Percentiles rank a stretch among this genome's conserved stretches.
Conservation (phyloP, 208 protist genomes). For the Leishmania mexicana region DNA sequence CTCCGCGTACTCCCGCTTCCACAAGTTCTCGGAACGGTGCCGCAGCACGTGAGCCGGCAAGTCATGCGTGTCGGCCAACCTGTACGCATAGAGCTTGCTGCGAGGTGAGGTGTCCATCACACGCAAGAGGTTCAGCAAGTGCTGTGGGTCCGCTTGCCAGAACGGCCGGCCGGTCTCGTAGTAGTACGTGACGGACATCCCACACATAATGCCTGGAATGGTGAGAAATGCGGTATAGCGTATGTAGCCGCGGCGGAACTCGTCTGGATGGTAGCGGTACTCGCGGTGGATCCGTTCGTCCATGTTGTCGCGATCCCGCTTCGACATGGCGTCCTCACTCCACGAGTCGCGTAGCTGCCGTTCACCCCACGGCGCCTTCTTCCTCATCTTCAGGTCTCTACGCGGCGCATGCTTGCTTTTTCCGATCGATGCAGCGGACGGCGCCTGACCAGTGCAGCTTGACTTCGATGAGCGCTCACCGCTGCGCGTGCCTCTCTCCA, state of each 20-base stretch:
- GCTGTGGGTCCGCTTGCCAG: slow-evolving; percentile 74
- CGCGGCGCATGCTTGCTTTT: slow-evolving; percentile 16
- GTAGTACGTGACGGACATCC: slow-evolving; percentile 56
- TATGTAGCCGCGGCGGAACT: slow-evolving; percentile 61
- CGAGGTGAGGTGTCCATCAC: slow-evolving; percentile 75
- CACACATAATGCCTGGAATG: slow-evolving; percentile 54
- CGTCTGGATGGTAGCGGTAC: slow-evolving; percentile 89
- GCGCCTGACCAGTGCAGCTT: not conserved
- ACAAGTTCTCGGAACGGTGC: slow-evolving; percentile 43
- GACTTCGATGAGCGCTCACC: not conserved
- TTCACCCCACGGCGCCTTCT: slow-evolving; percentile 72
- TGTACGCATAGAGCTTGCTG: slow-evolving; percentile 66
- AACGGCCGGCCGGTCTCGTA: slow-evolving; percentile 48
- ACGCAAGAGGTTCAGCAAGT: slow-evolving; percentile 71
- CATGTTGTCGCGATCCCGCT: slow-evolving; percentile 72
- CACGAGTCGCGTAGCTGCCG: slow-evolving; percentile 86
- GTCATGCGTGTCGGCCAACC: slow-evolving; percentile 48
- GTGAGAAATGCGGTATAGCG: slow-evolving; percentile 48
- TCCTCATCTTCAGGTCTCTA: slow-evolving; percentile 47
- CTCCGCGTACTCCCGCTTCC: slow-evolving; percentile 39
- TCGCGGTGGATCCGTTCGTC: slow-evolving; percentile 79
- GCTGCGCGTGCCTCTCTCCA: not conserved
- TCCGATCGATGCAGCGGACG: not conserved
- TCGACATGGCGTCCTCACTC: slow-evolving; percentile 85
- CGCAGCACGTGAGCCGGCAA: slow-evolving; percentile 60